phyloP scores from a whole-genome alignment of 805 yeast species.

The Schizosaccharomyces osmophilus region DNA sequence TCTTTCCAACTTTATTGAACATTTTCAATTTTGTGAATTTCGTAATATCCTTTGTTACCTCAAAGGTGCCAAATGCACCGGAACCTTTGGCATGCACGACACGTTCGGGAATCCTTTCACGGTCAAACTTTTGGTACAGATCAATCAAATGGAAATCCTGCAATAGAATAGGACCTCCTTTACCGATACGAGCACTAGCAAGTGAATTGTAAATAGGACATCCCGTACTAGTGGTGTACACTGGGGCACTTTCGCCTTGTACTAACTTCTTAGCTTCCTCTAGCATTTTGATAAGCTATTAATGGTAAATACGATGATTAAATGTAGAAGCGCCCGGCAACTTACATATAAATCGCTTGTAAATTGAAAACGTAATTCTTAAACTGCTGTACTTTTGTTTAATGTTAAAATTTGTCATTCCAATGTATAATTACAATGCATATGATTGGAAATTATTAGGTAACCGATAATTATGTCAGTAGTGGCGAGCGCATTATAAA shows the following conservation, averaged over 20 bases:
- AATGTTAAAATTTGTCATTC: no score
- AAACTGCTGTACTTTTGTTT: no score
- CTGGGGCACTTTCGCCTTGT: neutral
- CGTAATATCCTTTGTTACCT: slow-evolving; percentile 63
- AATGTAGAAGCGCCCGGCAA: no score
- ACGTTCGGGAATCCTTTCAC: slow-evolving; percentile 78
- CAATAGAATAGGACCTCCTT: slow-evolving; percentile 31
- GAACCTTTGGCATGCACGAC: slow-evolving; percentile 88
- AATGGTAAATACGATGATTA: no score
- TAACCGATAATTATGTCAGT: no score
- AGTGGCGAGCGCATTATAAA: no score
- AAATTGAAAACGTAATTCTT: no score
- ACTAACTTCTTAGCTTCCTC: no score
- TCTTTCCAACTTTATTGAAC: slow-evolving; percentile 45
- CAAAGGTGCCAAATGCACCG: slow-evolving; percentile 64
- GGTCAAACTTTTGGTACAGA: slow-evolving; percentile 41
- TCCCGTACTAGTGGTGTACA: slow-evolving; percentile 29
- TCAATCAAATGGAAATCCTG: slow-evolving; percentile 37
- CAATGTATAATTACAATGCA: no score
- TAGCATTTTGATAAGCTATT: no score
- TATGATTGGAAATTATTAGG: no score
- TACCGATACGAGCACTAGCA: slow-evolving; percentile 29
- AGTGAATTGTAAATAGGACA: slow-evolving; percentile 31
- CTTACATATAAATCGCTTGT: no score
- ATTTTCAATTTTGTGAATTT: slow-evolving; percentile 47